These are phyloP conservation scores for Clohesyomyces aquaticus DNA, from an alignment of 495 filamentous ascomycete genomes.

Conservation along the genomic window DNA sequence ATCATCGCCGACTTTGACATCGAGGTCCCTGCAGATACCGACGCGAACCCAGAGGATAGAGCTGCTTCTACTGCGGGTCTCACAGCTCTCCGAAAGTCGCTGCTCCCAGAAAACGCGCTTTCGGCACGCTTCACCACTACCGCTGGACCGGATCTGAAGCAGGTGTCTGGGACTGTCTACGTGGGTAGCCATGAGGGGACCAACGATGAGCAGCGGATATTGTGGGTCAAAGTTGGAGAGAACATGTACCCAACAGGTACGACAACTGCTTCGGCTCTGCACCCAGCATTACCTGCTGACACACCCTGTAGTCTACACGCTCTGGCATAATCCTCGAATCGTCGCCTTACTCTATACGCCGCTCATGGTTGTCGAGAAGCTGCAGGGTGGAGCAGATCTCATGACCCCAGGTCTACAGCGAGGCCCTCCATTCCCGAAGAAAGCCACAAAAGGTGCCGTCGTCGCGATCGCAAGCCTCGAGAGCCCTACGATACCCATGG, in stretches of 20 bases:
- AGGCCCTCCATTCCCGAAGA: constrained; percentile 68
- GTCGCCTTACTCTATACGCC: constrained; percentile 68
- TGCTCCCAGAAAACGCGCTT: constrained; percentile 67
- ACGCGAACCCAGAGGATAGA: constrained; percentile 48
- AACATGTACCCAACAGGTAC: constrained; percentile 63
- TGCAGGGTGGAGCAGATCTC: constrained; percentile 68
- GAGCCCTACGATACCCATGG: constrained; percentile 63
- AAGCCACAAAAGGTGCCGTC: constrained; percentile 63
- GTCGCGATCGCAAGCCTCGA: constrained; percentile 70
- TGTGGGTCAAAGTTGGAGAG: constrained; percentile 73
- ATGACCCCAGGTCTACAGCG: constrained; percentile 74
- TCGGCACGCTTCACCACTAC: constrained; percentile 73
- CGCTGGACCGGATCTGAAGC: constrained; percentile 64
- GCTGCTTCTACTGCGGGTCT: constrained; percentile 52
- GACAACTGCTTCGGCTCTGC: background rate
- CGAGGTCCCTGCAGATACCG: constrained; percentile 48
- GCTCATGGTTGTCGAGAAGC: constrained; percentile 63
- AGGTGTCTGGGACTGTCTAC: constrained; percentile 69
- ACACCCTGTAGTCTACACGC: constrained; percentile 59
- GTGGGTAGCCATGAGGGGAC: constrained; percentile 57
- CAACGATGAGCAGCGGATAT: constrained; percentile 63
- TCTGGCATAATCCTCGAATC: constrained; percentile 67
- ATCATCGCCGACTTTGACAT: constrained; percentile 68
- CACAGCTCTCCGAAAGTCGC: constrained; percentile 60
- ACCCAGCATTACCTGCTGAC: background rate